These are phyloP conservation scores for Daldinia loculata DNA, from an alignment of 495 filamentous ascomycete species.

Conservation along the genomic window DNA sequence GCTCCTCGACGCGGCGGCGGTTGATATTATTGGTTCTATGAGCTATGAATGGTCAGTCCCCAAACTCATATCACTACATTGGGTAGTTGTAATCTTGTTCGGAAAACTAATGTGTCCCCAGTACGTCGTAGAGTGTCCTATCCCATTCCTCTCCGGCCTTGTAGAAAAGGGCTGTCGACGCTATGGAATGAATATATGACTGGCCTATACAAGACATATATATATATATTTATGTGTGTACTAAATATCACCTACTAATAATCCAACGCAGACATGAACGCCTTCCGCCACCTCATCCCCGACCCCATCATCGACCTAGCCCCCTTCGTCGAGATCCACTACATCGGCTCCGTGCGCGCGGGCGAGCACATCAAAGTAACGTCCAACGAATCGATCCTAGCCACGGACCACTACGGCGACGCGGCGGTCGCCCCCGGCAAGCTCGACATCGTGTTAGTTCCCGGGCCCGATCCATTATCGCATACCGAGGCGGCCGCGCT, in stretches of 20 bases:
- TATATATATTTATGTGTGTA: background rate
- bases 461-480: constrained; percentile 58
- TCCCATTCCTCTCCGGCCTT: background rate
- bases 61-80: background rate
- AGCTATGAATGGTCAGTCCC: constrained; percentile 50
- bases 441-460: constrained; percentile 62
- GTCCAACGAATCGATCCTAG: constrained; percentile 42
- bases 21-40: constrained; percentile 59
- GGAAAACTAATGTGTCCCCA: constrained; percentile 18
- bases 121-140: constrained; percentile 8
- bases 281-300: constrained; percentile 45
- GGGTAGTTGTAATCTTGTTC: background rate
- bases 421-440: constrained; percentile 57
- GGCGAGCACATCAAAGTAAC: constrained; percentile 49
- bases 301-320: constrained; percentile 50
- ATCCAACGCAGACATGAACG: constrained; percentile 42
- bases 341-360: constrained; percentile 51
- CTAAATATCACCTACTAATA: background rate
- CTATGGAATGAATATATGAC: background rate
- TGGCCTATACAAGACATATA: background rate
- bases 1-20: constrained; percentile 58
- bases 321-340: constrained; percentile 53
- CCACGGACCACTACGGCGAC: constrained; percentile 55
- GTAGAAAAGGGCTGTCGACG: background rate
- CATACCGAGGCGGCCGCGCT: constrained; percentile 48